Evolutionary conservation across 345 rosid species (phyloP).

Genomic region (Dimocarpus longan): DNA sequence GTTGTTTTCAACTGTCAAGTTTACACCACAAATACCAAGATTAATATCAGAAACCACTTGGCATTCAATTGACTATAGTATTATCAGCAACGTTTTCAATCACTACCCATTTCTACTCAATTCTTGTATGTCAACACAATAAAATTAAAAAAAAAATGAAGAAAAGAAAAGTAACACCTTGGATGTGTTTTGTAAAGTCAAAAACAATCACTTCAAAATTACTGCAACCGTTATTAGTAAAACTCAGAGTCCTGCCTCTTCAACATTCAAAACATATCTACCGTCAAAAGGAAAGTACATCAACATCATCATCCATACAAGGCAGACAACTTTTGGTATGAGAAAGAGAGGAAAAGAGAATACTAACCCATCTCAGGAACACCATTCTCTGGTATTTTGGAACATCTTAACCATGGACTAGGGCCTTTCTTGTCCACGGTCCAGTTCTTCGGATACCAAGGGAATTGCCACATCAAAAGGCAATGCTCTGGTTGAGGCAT

Average conservation of each 20-base stretch:
- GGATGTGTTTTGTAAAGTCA: background rate
- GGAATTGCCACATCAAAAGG: conserved; percentile 98
- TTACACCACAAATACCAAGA: background rate
- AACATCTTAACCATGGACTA: conserved; percentile 95
- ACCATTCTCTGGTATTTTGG: conserved; percentile 97
- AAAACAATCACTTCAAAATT: conserved; percentile 9
- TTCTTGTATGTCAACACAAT: background rate
- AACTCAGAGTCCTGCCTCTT: background rate
- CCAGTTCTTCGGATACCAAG: conserved; percentile 93
- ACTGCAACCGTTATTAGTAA: background rate
- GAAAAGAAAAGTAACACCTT: background rate
- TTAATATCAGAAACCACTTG: background rate
- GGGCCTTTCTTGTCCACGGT: conserved; percentile 81
- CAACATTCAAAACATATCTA: background rate
- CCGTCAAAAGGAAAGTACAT: background rate
- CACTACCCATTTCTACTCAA: background rate
- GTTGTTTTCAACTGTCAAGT: background rate
- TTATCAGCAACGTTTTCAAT: background rate
- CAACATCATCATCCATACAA: background rate
- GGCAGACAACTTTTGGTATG: background rate
- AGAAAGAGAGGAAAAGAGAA: background rate
- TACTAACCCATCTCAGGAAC: conserved; percentile 36
- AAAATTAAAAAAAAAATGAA: conserved; percentile 5
- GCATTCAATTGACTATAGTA: background rate
- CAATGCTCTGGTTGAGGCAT: conserved; percentile 99